Conservation (phyloP, 441 rosid genomes). For the Capsella rubella region DNA sequence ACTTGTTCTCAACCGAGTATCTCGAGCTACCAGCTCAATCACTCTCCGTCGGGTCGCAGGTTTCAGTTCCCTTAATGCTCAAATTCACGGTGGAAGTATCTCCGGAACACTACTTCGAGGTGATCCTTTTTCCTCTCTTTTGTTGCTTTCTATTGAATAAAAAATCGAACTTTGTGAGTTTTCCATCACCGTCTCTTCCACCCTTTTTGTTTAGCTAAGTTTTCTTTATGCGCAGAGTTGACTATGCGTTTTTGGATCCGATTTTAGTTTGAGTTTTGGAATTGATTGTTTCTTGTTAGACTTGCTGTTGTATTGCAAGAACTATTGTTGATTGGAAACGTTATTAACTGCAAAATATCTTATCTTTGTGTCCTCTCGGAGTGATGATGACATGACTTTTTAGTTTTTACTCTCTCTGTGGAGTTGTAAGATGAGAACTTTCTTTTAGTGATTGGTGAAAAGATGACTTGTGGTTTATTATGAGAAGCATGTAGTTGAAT, state of each 20-base stretch:
- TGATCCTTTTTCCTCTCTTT: not conserved
- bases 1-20: constrained; percentile 43
- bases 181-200: not conserved
- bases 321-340: not conserved
- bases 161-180: not conserved
- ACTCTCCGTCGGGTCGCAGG: constrained; percentile 36
- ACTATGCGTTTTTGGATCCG: constrained; percentile 15
- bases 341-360: not conserved
- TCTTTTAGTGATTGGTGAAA: constrained; percentile 3
- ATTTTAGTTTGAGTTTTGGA: not conserved
- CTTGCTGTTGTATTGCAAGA: constrained; percentile 1
- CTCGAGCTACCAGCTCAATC: constrained; percentile 45
- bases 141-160: not conserved
- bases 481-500: constrained; percentile 2
- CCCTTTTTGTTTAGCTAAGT: not conserved
- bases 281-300: constrained; percentile 6
- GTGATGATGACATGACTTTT: not conserved
- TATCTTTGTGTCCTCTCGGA: constrained; percentile 3
- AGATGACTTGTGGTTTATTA: not conserved
- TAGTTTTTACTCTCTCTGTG: constrained; percentile 3
- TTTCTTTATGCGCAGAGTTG: not conserved
- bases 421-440: constrained; percentile 17
- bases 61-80: constrained; percentile 45
- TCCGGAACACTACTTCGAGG: constrained; percentile 53
- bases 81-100: constrained; percentile 34